Base-by-base conservation (phyloP, 495 filamentous ascomycete species). In the Neurospora sp. region DNA sequence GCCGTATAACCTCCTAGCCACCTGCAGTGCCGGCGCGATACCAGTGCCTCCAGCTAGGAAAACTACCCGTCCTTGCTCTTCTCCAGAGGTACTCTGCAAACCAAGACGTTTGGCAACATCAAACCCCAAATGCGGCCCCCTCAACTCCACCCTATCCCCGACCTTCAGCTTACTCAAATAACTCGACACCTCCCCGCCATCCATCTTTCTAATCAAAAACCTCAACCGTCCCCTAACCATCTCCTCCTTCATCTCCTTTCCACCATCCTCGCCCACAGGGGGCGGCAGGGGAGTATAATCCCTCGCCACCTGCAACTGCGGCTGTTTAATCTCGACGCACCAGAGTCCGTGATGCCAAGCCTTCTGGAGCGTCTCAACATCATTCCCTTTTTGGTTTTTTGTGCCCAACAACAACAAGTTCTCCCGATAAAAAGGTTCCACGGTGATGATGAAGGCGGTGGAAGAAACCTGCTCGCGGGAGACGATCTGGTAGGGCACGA, bases 21-120 rank as follows among this genome's bases (percentile, higher is more conserved):
- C 87, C 81, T 98, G 95, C 75, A 98, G 79, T 40, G 95, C 96
- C 1, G 95, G 93, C 31, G 93, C 94, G 79, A 99, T 96, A 0
- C 95, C 96, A 7, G 96, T 99, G 0, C 96, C 96, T 0, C 94
- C 96, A 16, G 95, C 96, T 40, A 98, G 83, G 80, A 98, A 97
- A 3, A 98, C 78, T 3, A 97, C 85, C 41, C 78, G 77, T 18
- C 72, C 41, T 4, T 44, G 38, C 37, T 40, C 10, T 62, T 18
- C 10, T 0, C 40, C 70, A 44, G 39, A 38, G 2, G 20, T 27
- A 5, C 16, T 37, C 8, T 20, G 37, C 59, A 18, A 10, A 6
- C 84, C 81, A 10, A 83, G 44, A 83, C 90, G 59, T 83, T 77
- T 16, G 78, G 72, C 12, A 85, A 91, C 41, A 91, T 88, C 76